Evolutionary conservation across 2,329 filamentous ascomycete genomes (phyloP).

Genomic region (Orbilia javanica): DNA sequence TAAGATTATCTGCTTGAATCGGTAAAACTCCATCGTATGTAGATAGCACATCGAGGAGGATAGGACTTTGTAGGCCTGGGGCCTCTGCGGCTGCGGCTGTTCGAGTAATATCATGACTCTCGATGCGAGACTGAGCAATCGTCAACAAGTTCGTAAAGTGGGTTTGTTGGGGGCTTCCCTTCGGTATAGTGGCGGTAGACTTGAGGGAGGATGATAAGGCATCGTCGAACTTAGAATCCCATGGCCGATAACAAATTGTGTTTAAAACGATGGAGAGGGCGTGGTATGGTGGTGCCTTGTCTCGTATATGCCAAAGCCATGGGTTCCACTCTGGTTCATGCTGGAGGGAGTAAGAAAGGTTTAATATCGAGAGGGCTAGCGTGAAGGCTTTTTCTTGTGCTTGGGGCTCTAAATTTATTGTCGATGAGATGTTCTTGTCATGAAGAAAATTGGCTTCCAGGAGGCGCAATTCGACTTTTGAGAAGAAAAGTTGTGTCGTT

Average conservation of each 20-base stretch:
- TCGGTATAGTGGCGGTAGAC: conserved; percentile 3
- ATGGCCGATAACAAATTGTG: neutral
- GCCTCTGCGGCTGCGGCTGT: neutral
- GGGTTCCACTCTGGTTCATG: conserved; percentile 26
- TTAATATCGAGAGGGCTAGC: conserved; percentile 21
- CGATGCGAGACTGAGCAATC: neutral
- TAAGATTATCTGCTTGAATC: neutral
- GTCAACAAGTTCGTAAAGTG: conserved; percentile 7
- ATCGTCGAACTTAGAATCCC: conserved; percentile 26
- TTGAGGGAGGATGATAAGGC: conserved; percentile 21
- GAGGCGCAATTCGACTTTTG: conserved; percentile 24
- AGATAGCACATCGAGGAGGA: neutral
- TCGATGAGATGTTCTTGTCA: too few relatives aligned
- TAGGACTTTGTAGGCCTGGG: neutral
- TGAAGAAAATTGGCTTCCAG: neutral
- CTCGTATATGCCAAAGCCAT: conserved; percentile 39
- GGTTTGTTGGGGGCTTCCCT: neutral
- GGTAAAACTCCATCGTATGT: neutral
- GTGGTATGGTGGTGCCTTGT: conserved; percentile 25
- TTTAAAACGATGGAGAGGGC: conserved; percentile 19
- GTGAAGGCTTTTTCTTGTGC: neutral
- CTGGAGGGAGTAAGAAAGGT: conserved; percentile 28
- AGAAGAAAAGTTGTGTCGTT: conserved; percentile 37
- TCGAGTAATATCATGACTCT: neutral
- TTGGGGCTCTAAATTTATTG: neutral